Evolutionary conservation across 169 alveolate species (phyloP), one percentile per base, ranked within the genome.

Genomic region (Theileria annulata): DNA sequence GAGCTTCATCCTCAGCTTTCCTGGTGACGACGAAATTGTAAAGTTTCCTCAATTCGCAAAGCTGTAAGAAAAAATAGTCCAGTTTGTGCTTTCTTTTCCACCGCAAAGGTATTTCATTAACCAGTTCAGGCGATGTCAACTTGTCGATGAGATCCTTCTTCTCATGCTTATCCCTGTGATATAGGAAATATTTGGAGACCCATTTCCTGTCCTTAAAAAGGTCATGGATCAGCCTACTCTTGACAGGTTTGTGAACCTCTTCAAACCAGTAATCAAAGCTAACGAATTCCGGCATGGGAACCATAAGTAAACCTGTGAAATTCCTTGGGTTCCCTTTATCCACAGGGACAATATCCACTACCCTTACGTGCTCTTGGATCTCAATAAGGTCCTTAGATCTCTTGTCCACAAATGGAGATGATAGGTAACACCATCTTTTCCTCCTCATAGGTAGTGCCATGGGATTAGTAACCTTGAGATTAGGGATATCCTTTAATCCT

Each of bases 201-300:
- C 90, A 84, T 15, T 47, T 66, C 21, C 81, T 23, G 3, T 58
- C 42, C 25, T 67, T 37, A 70, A 71, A 84, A 23, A 33, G 54
- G 47, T 71, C 56, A 21, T 84, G 84, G 35, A 84, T 84, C 28
- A 31, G 54, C 23, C 51, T 58, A 60, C 63, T 77, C 31, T 78
- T 77, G 51, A 77, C 79, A 8, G 87, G 90, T 23, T 72, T 77
- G 79, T 84, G 81, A 13, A 64, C 78, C 75, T 84, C 90, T 84
- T 84, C 87, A 60, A 84, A 84, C 90, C 90, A 84, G 71, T 76
- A 84, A 56, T 84, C 90, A 60, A 77, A 84, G 72, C 87, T 78
- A 19, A 84, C 90, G 49, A 69, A 9, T 23, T 35, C 47, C n/a
- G 90, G 90, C 8, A 84, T 47, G 17, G 90, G 90, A 27, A 84